phyloP scores from a whole-genome alignment of 306 rosid genomes.

The Astragalus glycyphyllos region DNA sequence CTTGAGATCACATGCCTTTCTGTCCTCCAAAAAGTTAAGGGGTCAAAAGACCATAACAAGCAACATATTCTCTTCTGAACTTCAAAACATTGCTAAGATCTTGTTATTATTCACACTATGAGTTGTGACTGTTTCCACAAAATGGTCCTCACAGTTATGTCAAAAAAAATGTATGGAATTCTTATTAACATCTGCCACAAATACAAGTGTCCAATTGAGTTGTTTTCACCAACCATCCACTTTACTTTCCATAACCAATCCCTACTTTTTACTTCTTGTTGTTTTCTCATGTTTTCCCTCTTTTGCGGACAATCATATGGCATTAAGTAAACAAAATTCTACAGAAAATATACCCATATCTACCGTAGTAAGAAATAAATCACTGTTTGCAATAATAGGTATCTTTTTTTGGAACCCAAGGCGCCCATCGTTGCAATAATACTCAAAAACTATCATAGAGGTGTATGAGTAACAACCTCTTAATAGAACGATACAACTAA shows the following conservation, averaged over 20 bases:
- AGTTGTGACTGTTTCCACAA: conserved; percentile 3
- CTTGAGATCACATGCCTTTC: conserved; percentile 40
- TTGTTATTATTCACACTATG: neutral
- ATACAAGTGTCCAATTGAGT: neutral
- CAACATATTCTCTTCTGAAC: conserved; percentile 37
- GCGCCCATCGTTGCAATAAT: no score
- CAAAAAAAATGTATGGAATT: no score
- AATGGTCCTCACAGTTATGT: neutral
- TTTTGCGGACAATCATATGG: no score
- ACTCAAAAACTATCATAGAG: no score
- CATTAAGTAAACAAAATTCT: no score
- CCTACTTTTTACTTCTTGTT: neutral
- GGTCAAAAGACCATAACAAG: conserved; percentile 14
- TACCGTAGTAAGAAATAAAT: no score
- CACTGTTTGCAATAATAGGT: no score
- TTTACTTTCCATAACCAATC: conserved; percentile 7
- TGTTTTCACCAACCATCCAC: conserved; percentile 7
- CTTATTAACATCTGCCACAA: neutral
- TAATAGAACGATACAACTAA: no score
- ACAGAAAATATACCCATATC: no score
- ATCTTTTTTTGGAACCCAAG: no score
- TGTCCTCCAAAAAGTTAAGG: conserved; percentile 24
- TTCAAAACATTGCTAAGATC: conserved; percentile 3
- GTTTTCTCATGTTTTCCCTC: neutral
- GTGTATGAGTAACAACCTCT: no score